Base-by-base conservation (phyloP, 2,329 filamentous ascomycete genomes). In the Diaporthe sp. region DNA sequence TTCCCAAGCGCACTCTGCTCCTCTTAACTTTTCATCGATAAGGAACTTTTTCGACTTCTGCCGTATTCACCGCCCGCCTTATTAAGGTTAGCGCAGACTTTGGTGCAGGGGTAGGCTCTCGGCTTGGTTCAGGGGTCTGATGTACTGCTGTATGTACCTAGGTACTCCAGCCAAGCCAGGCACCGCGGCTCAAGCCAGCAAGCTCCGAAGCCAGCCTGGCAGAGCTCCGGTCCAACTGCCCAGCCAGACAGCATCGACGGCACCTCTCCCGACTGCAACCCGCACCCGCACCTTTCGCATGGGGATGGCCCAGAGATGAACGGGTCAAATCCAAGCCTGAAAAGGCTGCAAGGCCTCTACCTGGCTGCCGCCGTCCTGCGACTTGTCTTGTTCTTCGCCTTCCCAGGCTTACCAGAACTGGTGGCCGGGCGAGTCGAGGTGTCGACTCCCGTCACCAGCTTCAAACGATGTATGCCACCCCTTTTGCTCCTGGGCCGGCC, bases 371-470 rank as follows among this genome's bases (percentile, higher is more conserved):
- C 94, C 72, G 89, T 92, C 76, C 87, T 98, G 78, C 92, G 97
- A 78, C 88, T 98, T 75, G 85, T 94, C 72, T 90, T 98, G 70
- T 96, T 95, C 82, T 87, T 92, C 74, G 88, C 92, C 73, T 98
- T 98, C 81, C 96, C 97, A 76, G 91, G 90, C 50, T 88, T 99
- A 53, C 94, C 96, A 70, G 92, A 95, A 82, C 88, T 98, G 76
- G 88, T 99, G 76, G 97, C 95, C 27, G 94, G 93, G 77, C 93
- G 97, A 81, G 97, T 98, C 79, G 97, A 99, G 87, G 93, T 99
- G 80, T 98, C 97, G 58, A 99, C 97, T 30, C 96, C 97, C 51
- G 94, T 98, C 61, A 98, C 95, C 79, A 98, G 96, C 89, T 99
- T 98, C 90, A 98, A 98, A 87, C 91, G 97, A 91, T 88, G 96